A percentile compares a stretch with the other conserved stretches of the same genome.
phyloP scores from a whole-genome alignment of 2,329 filamentous ascomycete genomes.

The Fusarium decemcellulare region DNA sequence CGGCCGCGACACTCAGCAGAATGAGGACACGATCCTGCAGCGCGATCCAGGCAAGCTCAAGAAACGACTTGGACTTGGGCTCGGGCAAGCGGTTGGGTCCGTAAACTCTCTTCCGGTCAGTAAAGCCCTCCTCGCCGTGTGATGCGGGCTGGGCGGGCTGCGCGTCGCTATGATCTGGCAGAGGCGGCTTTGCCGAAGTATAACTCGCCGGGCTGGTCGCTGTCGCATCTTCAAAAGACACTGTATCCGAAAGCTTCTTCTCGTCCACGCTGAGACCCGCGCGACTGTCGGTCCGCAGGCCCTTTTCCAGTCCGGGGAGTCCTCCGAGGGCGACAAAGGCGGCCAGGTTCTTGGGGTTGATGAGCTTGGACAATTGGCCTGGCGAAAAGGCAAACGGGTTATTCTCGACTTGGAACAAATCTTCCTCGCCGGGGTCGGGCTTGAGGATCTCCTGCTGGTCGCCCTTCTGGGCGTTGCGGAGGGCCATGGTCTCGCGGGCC shows the following conservation, averaged over 20 bases:
- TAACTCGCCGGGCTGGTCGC: conserved; percentile 11
- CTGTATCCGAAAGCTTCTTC: conserved; percentile 68
- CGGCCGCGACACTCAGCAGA: conserved; percentile 74
- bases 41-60: conserved; percentile 74
- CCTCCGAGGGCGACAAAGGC: conserved; percentile 86
- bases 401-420: conserved; percentile 77
- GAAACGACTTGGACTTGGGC: conserved; percentile 72
- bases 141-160: not conserved
- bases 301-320: conserved; percentile 79
- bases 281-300: conserved; percentile 77
- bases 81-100: conserved; percentile 69
- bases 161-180: not conserved
- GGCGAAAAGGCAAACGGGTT: conserved; percentile 88
- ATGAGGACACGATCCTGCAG: conserved; percentile 79
- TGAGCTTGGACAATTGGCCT: conserved; percentile 84
- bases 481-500: conserved; percentile 24
- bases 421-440: conserved; percentile 80
- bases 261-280: conserved; percentile 84
- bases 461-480: conserved; percentile 29
- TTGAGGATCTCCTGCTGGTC: conserved; percentile 60
- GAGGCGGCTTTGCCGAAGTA: conserved; percentile 3
- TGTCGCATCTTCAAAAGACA: conserved; percentile 78
- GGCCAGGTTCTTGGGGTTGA: conserved; percentile 86
- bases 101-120: conserved; percentile 36
- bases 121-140: conserved; percentile 25